These are phyloP conservation scores for Cladophialophora bantiana DNA, from an alignment of 2,329 filamentous ascomycete genomes.

Conservation along the genomic window DNA sequence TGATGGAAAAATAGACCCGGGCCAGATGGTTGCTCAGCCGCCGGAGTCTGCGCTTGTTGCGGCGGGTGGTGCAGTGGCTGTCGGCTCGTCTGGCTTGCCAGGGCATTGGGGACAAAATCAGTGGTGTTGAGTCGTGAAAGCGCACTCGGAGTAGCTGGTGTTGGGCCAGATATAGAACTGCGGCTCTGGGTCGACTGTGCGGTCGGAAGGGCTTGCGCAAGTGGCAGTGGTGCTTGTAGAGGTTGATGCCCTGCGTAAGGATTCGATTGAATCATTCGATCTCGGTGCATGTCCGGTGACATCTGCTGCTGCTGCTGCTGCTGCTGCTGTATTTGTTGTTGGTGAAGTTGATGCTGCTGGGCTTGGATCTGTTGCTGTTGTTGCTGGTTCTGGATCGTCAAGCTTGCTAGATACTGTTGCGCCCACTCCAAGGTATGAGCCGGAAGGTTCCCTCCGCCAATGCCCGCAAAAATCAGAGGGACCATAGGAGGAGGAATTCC, in stretches of 20 bases:
- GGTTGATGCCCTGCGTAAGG: slow-evolving; percentile 42
- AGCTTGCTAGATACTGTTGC: slow-evolving; percentile 67
- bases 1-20: slow-evolving; percentile 89
- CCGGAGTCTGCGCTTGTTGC: slow-evolving; percentile 59
- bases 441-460: slow-evolving; percentile 68
- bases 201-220: slow-evolving; percentile 31
- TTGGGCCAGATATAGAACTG: slow-evolving; percentile 42
- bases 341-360: slow-evolving; percentile 37
- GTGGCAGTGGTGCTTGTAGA: slow-evolving; percentile 35
- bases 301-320: slow-evolving; percentile 38
- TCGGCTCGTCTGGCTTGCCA: slow-evolving; percentile 47
- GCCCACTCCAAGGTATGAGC: slow-evolving; percentile 71
- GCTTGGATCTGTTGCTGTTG: slow-evolving; percentile 47
- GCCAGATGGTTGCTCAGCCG: slow-evolving; percentile 68
- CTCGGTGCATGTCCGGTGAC: slow-evolving; percentile 42
- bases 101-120: slow-evolving; percentile 42
- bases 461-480: slow-evolving; percentile 75
- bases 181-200: slow-evolving; percentile 36
- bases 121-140: slow-evolving; percentile 54
- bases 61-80: slow-evolving; percentile 61
- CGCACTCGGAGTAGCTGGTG: slow-evolving; percentile 40
- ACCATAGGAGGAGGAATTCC: slow-evolving; percentile 78
- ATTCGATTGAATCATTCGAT: slow-evolving; percentile 47
- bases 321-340: slow-evolving; percentile 37
- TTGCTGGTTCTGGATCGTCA: slow-evolving; percentile 51